Percentiles rank a stretch among this genome's conserved stretches.
Conservation (phyloP, 225 moss, liverwort and hornwort genomes). For the Physcomitrellopsis africana region DNA sequence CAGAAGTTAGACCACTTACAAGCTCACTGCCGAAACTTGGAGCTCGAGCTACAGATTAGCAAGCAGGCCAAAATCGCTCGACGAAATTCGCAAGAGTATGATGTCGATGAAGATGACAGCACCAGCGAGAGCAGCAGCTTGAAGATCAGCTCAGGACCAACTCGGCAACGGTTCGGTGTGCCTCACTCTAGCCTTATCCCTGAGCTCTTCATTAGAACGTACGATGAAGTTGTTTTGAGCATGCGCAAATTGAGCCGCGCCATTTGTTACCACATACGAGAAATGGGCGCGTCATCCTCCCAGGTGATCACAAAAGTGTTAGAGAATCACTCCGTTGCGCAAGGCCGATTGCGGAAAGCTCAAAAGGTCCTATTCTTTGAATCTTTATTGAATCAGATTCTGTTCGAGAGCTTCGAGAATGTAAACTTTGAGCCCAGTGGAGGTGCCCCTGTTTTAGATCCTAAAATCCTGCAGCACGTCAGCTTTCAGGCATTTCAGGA, state of each 20-base stretch:
- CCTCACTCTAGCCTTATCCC: conserved; percentile 45
- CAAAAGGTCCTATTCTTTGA: conserved; percentile 59
- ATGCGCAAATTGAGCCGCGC: conserved; percentile 43
- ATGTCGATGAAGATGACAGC: conserved; percentile 50
- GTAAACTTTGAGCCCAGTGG: conserved; percentile 55
- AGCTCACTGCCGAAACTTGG: conserved; percentile 51
- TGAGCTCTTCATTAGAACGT: conserved; percentile 43
- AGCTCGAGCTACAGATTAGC: conserved; percentile 46
- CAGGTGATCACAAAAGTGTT: conserved; percentile 53
- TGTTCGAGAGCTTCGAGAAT: conserved; percentile 70
- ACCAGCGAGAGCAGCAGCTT: conserved; percentile 59
- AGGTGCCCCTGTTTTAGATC: conserved; percentile 44
- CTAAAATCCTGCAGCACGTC: conserved; percentile 36
- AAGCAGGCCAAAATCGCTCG: conserved; percentile 33
- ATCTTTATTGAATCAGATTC: conserved; percentile 55
- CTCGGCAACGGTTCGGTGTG: conserved; percentile 24
- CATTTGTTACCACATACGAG: conserved; percentile 52
- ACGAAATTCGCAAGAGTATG: conserved; percentile 22
- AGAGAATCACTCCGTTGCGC: conserved; percentile 47
- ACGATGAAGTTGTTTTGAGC: conserved; percentile 32
- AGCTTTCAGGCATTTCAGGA: conserved; percentile 49
- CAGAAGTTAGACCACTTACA: conserved; percentile 50
- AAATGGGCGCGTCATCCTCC: conserved; percentile 54
- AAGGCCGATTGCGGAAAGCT: conserved; percentile 41
- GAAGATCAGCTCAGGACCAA: conserved; percentile 27